phyloP scores from a whole-genome alignment of 108 stramenopile species.

The Cyclotella kingstonii region DNA sequence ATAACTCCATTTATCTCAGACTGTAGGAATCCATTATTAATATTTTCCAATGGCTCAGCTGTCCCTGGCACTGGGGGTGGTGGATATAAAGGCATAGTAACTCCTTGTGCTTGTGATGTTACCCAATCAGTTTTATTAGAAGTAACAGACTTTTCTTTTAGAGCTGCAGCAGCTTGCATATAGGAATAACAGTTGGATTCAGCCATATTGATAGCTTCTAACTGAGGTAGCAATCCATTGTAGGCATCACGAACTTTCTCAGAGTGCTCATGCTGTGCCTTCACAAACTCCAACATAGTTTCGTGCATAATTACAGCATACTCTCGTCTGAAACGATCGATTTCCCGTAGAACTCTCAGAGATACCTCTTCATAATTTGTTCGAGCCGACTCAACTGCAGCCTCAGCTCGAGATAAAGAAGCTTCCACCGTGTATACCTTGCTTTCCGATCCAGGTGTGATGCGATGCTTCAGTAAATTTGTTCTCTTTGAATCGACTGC shows the following conservation, averaged over 20 bases:
- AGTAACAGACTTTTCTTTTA: conserved; percentile 5
- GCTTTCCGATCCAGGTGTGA: conserved; percentile 39
- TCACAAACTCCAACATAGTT: conserved; percentile 61
- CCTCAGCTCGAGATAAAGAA: conserved; percentile 30
- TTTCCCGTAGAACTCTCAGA: conserved; percentile 52
- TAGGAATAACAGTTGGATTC: conserved; percentile 13
- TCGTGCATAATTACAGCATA: conserved; percentile 61
- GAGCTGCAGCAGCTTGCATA: conserved; percentile 17
- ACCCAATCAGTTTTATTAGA: conserved; percentile 1
- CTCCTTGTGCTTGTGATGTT: conserved; percentile 1
- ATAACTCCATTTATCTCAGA: conserved; percentile 23
- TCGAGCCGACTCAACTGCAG: conserved; percentile 28
- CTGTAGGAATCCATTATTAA: conserved; percentile 2
- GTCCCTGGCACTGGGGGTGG: conserved; percentile 25
- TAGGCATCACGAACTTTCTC: conserved; percentile 57
- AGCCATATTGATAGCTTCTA: conserved; percentile 26
- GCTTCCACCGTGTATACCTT: conserved; percentile 41
- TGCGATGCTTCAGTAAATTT: conserved; percentile 32
- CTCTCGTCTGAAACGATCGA: conserved; percentile 51
- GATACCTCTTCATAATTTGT: conserved; percentile 59
- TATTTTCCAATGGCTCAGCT: neutral
- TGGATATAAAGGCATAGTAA: conserved; percentile 35
- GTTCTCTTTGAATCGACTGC: conserved; percentile 38
- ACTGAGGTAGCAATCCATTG: conserved; percentile 45
- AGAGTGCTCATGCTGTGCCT: conserved; percentile 59